Conservation (phyloP, 2,329 filamentous ascomycete genomes). For the Nannizzia gypsea region DNA sequence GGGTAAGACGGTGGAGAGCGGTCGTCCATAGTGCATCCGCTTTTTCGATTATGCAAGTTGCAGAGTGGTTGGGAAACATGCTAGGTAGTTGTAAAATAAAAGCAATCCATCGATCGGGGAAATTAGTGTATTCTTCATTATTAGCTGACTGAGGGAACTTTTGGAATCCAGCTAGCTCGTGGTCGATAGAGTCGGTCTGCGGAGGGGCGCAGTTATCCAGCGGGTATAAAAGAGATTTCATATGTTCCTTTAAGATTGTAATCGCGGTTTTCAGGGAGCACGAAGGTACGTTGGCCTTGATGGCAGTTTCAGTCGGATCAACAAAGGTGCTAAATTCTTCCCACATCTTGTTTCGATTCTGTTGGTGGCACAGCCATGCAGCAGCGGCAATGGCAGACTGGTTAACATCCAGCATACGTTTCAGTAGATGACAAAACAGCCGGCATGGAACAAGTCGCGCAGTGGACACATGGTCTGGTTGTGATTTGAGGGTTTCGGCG, state of each 20-base stretch:
- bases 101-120: conserved; percentile 37
- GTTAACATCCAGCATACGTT: conserved; percentile 82
- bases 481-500: conserved; percentile 68
- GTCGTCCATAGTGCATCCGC: conserved; percentile 35
- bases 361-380: conserved; percentile 78
- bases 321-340: conserved; percentile 53
- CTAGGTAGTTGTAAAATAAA: conserved; percentile 33
- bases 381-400: conserved; percentile 86
- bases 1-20: conserved; percentile 33
- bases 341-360: conserved; percentile 92
- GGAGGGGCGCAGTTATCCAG: conserved; percentile 25
- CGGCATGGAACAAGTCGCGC: conserved; percentile 83
- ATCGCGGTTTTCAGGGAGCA: conserved; percentile 27
- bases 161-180: conserved; percentile 22
- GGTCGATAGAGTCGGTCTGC: conserved; percentile 25
- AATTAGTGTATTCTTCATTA: conserved; percentile 34
- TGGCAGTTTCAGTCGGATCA: conserved; percentile 30
- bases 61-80: conserved; percentile 31
- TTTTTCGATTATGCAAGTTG: conserved; percentile 36
- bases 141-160: conserved; percentile 26
- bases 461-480: conserved; percentile 71
- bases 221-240: conserved; percentile 34
- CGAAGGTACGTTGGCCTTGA: conserved; percentile 30
- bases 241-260: conserved; percentile 34
- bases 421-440: conserved; percentile 74